Conservation (phyloP, 495 filamentous ascomycete species). For the Bacidia gigantensis region DNA sequence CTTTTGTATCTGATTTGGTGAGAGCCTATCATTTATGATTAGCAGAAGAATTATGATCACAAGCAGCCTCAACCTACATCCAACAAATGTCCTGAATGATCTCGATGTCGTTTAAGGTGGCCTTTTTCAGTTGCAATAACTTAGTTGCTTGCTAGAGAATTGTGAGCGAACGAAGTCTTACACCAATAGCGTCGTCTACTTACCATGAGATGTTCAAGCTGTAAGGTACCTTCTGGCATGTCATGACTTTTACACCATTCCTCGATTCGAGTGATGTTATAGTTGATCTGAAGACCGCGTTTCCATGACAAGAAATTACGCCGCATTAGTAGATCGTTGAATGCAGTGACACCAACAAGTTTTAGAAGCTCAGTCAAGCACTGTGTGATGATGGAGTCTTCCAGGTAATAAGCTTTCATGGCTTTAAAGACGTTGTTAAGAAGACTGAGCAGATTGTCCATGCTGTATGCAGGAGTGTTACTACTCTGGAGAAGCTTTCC, state of each 20-base stretch:
- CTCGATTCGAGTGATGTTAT: conserved; percentile 98
- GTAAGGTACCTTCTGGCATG: conserved; percentile 95
- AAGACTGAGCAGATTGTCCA: conserved; percentile 95
- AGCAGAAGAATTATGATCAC: no score
- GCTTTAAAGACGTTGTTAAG: conserved; percentile 96
- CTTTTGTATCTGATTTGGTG: conserved; percentile 98
- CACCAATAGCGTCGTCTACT: conserved; percentile 17
- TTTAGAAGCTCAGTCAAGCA: conserved; percentile 86
- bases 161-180: conserved; percentile 26
- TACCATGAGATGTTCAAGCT: conserved; percentile 97
- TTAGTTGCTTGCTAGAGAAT: conserved; percentile 80
- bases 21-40: conserved; percentile 58
- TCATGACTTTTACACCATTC: conserved; percentile 99
- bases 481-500: conserved; percentile 86
- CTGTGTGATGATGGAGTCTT: conserved; percentile 90
- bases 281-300: conserved; percentile 97
- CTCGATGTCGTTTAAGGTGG: conserved; percentile 96
- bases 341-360: conserved; percentile 93
- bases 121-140: conserved; percentile 96
- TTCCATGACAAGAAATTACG: conserved; percentile 99
- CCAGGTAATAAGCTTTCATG: conserved; percentile 95
- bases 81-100: conserved; percentile 99
- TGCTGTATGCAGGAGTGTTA: conserved; percentile 85
- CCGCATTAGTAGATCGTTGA: conserved; percentile 96
- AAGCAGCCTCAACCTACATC: conserved; percentile 63